A percentile compares a stretch with the other conserved stretches of the same genome.
Evolutionary conservation across 805 yeast species (phyloP).

Genomic region (Tetrapisispora namnaoensis): DNA sequence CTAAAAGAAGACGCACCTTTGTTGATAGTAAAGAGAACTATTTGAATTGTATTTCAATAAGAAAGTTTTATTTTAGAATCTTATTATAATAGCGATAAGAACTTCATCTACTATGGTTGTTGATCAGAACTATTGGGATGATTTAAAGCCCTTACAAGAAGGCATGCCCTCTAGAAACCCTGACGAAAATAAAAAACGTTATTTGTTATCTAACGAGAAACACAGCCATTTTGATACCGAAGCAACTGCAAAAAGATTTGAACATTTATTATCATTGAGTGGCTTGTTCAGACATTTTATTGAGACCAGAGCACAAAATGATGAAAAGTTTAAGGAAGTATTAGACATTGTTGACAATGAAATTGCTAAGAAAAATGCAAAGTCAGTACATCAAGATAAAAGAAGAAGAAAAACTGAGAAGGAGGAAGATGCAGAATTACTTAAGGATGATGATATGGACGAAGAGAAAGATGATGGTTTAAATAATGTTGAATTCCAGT

Average conservation of each 20-base stretch:
- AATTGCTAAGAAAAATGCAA: conserved; percentile 8
- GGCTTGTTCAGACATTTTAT: conserved; percentile 61
- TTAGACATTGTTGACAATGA: conserved; percentile 31
- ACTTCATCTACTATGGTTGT: conserved; percentile 10
- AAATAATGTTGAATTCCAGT: conserved; percentile 30
- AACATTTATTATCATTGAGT: conserved; percentile 55
- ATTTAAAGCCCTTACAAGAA: conserved; percentile 6
- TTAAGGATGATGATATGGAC: conserved; percentile 34
- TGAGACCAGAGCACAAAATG: conserved; percentile 52
- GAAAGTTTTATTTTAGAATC: too few species aligned
- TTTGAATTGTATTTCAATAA: too few species aligned
- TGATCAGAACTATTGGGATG: conserved; percentile 9
- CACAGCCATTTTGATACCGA: conserved; percentile 38
- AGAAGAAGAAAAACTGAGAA: conserved; percentile 63
- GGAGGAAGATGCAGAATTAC: conserved; percentile 69
- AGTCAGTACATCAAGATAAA: conserved; percentile 26
- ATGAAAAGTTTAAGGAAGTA: conserved; percentile 45
- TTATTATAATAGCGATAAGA: too few species aligned
- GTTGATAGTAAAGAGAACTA: background rate
- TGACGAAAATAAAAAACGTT: conserved; percentile 17
- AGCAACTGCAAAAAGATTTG: conserved; percentile 57
- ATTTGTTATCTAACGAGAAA: conserved; percentile 18
- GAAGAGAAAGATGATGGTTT: conserved; percentile 12
- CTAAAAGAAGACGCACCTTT: background rate
- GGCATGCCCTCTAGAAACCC: conserved; percentile 10